Conservation (phyloP, 306 rosid genomes). For the Macrotyloma uniflorum region DNA sequence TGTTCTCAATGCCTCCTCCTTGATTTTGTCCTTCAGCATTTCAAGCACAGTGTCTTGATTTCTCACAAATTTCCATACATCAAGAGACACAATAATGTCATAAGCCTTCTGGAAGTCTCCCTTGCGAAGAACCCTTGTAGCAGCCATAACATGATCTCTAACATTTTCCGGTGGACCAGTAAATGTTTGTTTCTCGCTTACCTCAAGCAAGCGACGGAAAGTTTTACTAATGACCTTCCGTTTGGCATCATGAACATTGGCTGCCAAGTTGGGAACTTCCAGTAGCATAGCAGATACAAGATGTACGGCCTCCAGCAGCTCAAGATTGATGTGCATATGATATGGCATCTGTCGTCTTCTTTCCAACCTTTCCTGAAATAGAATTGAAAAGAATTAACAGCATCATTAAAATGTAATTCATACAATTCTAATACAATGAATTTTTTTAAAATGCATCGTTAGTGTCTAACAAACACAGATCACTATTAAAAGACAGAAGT, state of each 20-base stretch:
- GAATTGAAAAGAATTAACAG: not conserved
- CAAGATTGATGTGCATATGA: conserved; percentile 98
- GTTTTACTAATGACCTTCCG: conserved; percentile 78
- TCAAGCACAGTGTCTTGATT: conserved; percentile 61
- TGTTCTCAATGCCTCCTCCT: conserved; percentile 92
- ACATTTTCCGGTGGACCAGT: conserved; percentile 98
- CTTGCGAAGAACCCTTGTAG: conserved; percentile 73
- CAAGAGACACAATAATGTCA: conserved; percentile 72
- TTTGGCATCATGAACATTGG: conserved; percentile 77
- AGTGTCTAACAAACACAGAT: not conserved
- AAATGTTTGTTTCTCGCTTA: conserved; percentile 83
- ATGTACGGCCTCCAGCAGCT: conserved; percentile 92
- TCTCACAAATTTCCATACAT: conserved; percentile 82
- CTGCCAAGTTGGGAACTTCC: conserved; percentile 95
- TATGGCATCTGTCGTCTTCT: conserved; percentile 98
- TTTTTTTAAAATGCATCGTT: not conserved
- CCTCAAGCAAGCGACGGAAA: conserved; percentile 81
- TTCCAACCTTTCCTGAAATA: conserved; percentile 90
- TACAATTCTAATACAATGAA: not conserved
- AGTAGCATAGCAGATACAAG: conserved; percentile 91
- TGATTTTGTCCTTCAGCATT: conserved; percentile 80
- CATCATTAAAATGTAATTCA: not conserved
- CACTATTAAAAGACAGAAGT: not conserved
- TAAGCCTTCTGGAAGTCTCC: conserved; percentile 79
- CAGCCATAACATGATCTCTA: conserved; percentile 93